Evolutionary conservation across 176 grass and related monocot species (phyloP).

Genomic region (Phoenix roebelenii): DNA sequence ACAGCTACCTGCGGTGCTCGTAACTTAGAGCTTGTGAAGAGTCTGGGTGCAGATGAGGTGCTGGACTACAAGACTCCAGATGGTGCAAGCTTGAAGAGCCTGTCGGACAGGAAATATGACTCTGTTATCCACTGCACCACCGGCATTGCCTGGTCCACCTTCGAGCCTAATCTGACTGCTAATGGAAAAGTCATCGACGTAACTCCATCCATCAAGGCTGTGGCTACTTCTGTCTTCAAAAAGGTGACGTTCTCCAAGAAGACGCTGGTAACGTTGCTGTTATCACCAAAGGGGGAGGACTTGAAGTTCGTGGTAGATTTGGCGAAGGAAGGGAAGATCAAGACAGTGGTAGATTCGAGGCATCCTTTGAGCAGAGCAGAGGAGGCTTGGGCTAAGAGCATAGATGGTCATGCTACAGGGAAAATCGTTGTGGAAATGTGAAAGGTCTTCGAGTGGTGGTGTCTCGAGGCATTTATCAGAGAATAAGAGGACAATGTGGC

Average conservation of each 20-base stretch:
- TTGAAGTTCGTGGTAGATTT: too few relatives aligned
- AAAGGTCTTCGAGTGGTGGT: constrained; percentile 20
- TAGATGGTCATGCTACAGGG: too few relatives aligned
- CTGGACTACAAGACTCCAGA: constrained; percentile 62
- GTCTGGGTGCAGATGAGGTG: constrained; percentile 56
- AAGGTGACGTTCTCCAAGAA: too few relatives aligned
- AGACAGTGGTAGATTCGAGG: too few relatives aligned
- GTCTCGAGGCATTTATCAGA: constrained; percentile 18
- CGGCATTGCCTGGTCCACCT: constrained; percentile 37
- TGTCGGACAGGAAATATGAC: constrained; percentile 38
- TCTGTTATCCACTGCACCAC: constrained; percentile 58
- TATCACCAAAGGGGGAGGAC: too few relatives aligned
- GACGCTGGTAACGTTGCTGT: too few relatives aligned
- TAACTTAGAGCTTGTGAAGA: constrained; percentile 36
- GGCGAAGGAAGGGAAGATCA: too few relatives aligned
- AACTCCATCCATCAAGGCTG: constrained; percentile 14
- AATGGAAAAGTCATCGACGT: constrained; percentile 35
- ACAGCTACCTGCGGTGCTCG: constrained; percentile 78
- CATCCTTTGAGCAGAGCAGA: too few relatives aligned
- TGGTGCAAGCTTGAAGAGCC: constrained; percentile 46
- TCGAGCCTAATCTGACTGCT: constrained; percentile 37
- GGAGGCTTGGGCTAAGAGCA: too few relatives aligned
- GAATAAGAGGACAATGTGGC: too few relatives aligned
- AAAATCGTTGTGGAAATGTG: too few relatives aligned
- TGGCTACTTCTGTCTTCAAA: too few relatives aligned